phyloP scores from a whole-genome alignment of 2,329 filamentous ascomycete genomes.

The Penicillium hordei region DNA sequence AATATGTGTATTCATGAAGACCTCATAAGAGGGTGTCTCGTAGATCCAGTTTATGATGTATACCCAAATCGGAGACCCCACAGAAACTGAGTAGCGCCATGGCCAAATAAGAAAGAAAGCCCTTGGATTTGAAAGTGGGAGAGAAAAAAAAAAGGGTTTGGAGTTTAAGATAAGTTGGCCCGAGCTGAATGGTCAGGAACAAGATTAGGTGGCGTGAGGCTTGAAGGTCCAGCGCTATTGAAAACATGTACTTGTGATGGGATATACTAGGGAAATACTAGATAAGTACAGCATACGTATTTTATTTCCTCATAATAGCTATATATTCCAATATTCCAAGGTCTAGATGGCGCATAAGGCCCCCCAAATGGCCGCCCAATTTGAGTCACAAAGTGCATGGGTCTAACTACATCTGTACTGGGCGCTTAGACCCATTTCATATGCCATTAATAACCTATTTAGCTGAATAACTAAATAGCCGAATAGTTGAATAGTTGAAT shows the following conservation, averaged over 20 bases:
- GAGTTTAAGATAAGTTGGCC: neutral
- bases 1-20: neutral
- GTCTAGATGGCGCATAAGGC: neutral
- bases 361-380: neutral
- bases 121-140: neutral
- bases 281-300: neutral
- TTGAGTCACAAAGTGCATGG: neutral
- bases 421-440: neutral
- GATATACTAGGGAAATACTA: neutral
- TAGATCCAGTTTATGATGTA: neutral
- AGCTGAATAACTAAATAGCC: neutral
- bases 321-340: too few relatives aligned
- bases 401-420: neutral
- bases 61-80: neutral
- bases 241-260: neutral
- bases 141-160: neutral
- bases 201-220: neutral
- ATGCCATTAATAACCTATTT: neutral
- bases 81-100: neutral
- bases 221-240: neutral
- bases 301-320: neutral
- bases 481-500: too few relatives aligned
- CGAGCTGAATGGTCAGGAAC: neutral
- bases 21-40: neutral
- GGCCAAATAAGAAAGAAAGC: neutral